Percentiles rank a stretch among this genome's conserved stretches.
phyloP scores from a whole-genome alignment of 768 basidiomycete species.

The Chlorophyllum brunneum region DNA sequence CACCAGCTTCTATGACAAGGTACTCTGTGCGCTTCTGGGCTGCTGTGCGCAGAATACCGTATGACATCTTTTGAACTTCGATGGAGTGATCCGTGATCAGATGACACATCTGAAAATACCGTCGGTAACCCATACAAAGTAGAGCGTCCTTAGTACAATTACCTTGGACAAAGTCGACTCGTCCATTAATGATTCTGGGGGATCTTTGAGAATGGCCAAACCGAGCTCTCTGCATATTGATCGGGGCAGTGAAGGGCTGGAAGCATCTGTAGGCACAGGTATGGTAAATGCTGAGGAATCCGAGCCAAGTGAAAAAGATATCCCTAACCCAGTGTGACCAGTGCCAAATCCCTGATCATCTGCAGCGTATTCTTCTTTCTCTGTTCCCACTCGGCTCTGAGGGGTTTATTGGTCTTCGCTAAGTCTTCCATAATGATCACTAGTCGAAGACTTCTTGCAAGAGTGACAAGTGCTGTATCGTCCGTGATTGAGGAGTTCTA shows the following conservation, averaged over 20 bases:
- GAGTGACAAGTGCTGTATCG: conserved; percentile 48
- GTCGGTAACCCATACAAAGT: neutral
- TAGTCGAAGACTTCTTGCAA: conserved; percentile 70
- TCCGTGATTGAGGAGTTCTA: conserved; percentile 64
- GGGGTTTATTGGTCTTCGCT: conserved; percentile 62
- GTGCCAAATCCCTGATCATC: conserved; percentile 58
- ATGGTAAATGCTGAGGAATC: conserved; percentile 15
- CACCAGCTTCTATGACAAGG: conserved; percentile 83
- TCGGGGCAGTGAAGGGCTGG: conserved; percentile 47
- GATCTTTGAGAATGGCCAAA: conserved; percentile 61
- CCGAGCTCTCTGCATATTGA: conserved; percentile 65
- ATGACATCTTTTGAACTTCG: conserved; percentile 75
- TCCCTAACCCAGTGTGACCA: conserved; percentile 47
- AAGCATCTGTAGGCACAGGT: conserved; percentile 15
- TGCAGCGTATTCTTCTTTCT: conserved; percentile 49
- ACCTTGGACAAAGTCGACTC: conserved; percentile 65
- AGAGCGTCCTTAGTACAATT: conserved; percentile 10
- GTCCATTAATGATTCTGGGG: conserved; percentile 60
- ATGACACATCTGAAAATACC: conserved; percentile 63
- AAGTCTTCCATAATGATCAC: conserved; percentile 69
- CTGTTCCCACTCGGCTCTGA: conserved; percentile 67
- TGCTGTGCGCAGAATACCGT: conserved; percentile 65
- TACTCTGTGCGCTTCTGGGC: conserved; percentile 75
- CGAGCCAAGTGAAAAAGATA: neutral
- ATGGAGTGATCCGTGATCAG: conserved; percentile 61